These are phyloP conservation scores for Peziza echinospora DNA, from an alignment of 495 filamentous ascomycete genomes.

Conservation along the genomic window DNA sequence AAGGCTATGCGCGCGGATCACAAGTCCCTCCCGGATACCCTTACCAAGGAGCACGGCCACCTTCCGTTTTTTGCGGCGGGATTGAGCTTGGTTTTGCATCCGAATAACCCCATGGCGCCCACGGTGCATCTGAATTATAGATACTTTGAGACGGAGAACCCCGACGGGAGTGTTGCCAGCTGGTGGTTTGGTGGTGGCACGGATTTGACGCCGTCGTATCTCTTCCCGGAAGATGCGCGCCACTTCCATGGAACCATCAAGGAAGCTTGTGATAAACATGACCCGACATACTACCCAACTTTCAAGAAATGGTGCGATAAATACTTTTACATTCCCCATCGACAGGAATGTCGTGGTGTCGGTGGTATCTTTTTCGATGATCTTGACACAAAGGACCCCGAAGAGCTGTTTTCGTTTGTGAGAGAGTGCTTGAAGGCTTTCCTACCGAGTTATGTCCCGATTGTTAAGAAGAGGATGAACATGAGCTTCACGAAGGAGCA, in stretches of 20 bases:
- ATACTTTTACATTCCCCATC: conserved; percentile 88
- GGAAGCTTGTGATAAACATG: conserved; percentile 78
- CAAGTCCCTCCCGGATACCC: conserved; percentile 57
- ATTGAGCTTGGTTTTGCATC: conserved; percentile 78
- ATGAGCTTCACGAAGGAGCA: conserved; percentile 67
- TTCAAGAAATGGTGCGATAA: conserved; percentile 99
- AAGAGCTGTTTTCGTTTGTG: conserved; percentile 80
- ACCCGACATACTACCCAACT: conserved; percentile 73
- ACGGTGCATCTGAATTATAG: conserved; percentile 98
- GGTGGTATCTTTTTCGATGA: conserved; percentile 99
- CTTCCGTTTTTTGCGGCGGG: conserved; percentile 91
- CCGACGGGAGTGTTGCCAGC: conserved; percentile 45
- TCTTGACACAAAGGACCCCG: conserved; percentile 75
- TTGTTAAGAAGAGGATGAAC: conserved; percentile 57
- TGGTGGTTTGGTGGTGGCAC: conserved; percentile 99
- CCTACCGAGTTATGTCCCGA: conserved; percentile 76
- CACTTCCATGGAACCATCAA: conserved; percentile 93
- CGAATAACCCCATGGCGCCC: conserved; percentile 84
- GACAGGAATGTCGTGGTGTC: conserved; percentile 67
- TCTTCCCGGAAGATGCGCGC: conserved; percentile 90
- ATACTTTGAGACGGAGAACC: conserved; percentile 86
- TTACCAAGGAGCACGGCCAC: too few species aligned
- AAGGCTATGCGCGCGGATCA: conserved; percentile 87
- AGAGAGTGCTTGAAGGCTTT: conserved; percentile 69
- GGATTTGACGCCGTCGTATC: conserved; percentile 79